Evolutionary conservation across 1,284 basidiomycete species (phyloP).

Genomic region (Pisolithus thermaeus): DNA sequence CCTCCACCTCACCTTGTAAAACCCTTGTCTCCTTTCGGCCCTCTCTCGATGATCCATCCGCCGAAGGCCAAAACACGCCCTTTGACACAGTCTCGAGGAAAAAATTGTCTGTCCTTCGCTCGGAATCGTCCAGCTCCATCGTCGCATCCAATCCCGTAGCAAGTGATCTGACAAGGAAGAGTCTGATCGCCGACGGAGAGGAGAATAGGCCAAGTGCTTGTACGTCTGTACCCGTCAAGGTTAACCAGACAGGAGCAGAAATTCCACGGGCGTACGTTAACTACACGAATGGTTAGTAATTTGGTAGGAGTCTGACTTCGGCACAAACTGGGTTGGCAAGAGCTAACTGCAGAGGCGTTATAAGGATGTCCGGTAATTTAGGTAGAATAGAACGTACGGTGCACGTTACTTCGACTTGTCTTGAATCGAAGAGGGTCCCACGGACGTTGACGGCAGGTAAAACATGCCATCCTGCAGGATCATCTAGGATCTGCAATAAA

Average conservation of each 20-base stretch:
- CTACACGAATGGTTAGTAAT: conserved; percentile 21
- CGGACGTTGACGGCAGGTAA: conserved; percentile 31
- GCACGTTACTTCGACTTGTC: conserved; percentile 33
- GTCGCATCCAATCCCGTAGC: conserved; percentile 44
- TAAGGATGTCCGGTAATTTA: not conserved
- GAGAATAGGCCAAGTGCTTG: conserved; percentile 47
- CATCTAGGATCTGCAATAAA: conserved; percentile 17
- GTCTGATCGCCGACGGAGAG: conserved; percentile 30
- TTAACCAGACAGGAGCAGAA: conserved; percentile 44
- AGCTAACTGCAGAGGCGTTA: conserved; percentile 36
- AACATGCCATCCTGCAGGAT: conserved; percentile 45
- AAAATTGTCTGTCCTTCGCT: conserved; percentile 36
- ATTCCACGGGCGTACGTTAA: conserved; percentile 44
- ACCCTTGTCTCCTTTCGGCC: conserved; percentile 24
- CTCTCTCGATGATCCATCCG: conserved; percentile 17
- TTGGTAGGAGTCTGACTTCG: too few relatives aligned
- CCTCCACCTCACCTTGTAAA: conserved; percentile 48
- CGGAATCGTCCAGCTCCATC: conserved; percentile 28
- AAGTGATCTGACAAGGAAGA: conserved; percentile 33
- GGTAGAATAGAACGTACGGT: conserved; percentile 31
- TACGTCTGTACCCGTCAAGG: conserved; percentile 37
- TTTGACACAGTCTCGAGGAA: conserved; percentile 38
- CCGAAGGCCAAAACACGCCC: conserved; percentile 45
- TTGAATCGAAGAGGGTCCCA: conserved; percentile 40
- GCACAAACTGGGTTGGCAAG: conserved; percentile 48